These are phyloP conservation scores for Trifolium fragiferum DNA, from an alignment of 306 rosid genomes.

Conservation along the genomic window DNA sequence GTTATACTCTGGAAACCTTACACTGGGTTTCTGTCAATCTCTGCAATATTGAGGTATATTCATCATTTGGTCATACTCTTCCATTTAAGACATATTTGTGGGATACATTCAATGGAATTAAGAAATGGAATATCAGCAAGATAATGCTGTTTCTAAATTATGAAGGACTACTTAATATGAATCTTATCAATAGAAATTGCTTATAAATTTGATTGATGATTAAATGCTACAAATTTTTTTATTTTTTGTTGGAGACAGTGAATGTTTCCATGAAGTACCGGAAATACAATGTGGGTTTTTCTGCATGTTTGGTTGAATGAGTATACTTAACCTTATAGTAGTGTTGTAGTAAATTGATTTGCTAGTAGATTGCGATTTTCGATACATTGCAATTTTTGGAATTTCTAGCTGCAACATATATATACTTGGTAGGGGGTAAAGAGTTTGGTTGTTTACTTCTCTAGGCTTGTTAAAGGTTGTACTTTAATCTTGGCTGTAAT, in stretches of 20 bases:
- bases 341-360: not conserved
- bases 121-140: conserved; percentile 20
- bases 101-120: conserved; percentile 24
- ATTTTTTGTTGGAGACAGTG: conserved; percentile 4
- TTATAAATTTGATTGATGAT: conserved; percentile 12
- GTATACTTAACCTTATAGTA: conserved; percentile 19
- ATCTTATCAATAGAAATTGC: conserved; percentile 22
- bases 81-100: conserved; percentile 15
- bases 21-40: conserved; percentile 72
- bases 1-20: conserved; percentile 90
- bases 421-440: no score
- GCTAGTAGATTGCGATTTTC: conserved; percentile 11
- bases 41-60: conserved; percentile 74
- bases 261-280: conserved; percentile 12
- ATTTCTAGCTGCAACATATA: not conserved
- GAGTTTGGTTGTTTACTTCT: no score
- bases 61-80: conserved; percentile 25
- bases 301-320: conserved; percentile 36
- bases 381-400: conserved; percentile 6
- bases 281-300: conserved; percentile 16
- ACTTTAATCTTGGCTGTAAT: not conserved
- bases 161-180: conserved; percentile 32
- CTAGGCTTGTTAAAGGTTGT: not conserved
- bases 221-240: conserved; percentile 25
- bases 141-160: not conserved